These are phyloP conservation scores for Ophiorrhiza pumila DNA, from an alignment of 257 asterid species.

Conservation along the genomic window DNA sequence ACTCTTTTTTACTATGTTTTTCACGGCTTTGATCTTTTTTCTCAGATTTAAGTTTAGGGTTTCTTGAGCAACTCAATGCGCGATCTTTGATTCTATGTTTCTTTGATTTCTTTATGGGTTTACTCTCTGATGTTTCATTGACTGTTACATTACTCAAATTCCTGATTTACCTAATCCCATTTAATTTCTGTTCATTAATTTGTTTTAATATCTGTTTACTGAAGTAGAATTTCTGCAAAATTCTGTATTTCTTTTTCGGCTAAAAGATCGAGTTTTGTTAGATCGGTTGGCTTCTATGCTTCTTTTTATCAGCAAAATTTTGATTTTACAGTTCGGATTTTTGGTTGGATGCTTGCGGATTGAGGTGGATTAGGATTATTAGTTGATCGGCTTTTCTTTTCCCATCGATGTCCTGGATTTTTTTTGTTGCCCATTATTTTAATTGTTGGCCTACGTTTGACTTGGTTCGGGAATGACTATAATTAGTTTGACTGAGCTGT, in stretches of 20 bases:
- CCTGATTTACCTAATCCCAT: conserved; percentile 8
- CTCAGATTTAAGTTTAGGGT: background rate
- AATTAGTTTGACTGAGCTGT: background rate
- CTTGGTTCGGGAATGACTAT: background rate
- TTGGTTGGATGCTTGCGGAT: background rate
- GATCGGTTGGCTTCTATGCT: conserved; percentile 11
- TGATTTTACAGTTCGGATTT: background rate
- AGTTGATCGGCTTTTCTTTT: background rate
- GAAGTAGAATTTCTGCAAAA: background rate
- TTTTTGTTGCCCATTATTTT: background rate
- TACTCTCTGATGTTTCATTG: background rate
- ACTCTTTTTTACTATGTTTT: background rate
- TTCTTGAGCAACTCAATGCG: conserved; percentile 5
- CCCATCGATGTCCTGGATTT: background rate
- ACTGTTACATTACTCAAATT: background rate
- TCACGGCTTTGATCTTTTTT: background rate
- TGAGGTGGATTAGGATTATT: background rate
- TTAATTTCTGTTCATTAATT: background rate
- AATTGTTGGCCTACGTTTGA: background rate
- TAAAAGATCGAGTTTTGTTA: background rate
- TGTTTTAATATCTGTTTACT: background rate
- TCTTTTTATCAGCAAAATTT: background rate
- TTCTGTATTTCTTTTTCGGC: background rate
- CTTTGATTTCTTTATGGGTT: background rate
- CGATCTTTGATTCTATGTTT: conserved; percentile 16